phyloP scores from a whole-genome alignment of 305 asterid species.

The Rubia occidens region DNA sequence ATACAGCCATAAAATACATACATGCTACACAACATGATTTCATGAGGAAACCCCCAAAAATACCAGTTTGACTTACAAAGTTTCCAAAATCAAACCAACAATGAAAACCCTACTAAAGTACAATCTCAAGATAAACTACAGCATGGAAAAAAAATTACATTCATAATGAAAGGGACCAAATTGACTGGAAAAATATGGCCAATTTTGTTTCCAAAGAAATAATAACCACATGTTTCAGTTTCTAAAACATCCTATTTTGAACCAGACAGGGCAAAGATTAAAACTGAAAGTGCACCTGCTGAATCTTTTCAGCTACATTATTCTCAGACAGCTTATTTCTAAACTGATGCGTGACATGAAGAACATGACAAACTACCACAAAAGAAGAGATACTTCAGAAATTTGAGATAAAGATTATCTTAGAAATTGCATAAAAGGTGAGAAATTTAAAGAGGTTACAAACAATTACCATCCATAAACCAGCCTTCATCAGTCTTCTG shows the following conservation, averaged over 20 bases:
- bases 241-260: background rate
- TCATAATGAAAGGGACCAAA: background rate
- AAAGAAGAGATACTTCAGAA: background rate
- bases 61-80: background rate
- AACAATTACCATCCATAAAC: conserved; percentile 76
- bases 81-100: background rate
- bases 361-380: conserved; percentile 20
- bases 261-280: background rate
- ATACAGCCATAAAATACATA: too few relatives aligned
- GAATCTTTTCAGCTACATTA: conserved; percentile 32
- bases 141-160: background rate
- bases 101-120: background rate
- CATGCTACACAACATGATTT: too few relatives aligned
- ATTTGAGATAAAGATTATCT: background rate
- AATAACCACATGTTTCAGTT: background rate
- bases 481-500: conserved; percentile 70
- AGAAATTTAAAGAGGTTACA: background rate
- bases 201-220: conserved; percentile 1
- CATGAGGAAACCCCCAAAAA: background rate
- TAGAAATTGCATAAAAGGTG: background rate
- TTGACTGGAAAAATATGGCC: background rate
- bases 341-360: conserved; percentile 35
- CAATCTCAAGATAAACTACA: background rate
- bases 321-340: conserved; percentile 31
- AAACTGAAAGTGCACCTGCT: conserved; percentile 27